Percentiles rank a stretch among this genome's conserved stretches.
Conservation (phyloP, 164 flowering plant species). For the Tetrastigma voinierianum region DNA sequence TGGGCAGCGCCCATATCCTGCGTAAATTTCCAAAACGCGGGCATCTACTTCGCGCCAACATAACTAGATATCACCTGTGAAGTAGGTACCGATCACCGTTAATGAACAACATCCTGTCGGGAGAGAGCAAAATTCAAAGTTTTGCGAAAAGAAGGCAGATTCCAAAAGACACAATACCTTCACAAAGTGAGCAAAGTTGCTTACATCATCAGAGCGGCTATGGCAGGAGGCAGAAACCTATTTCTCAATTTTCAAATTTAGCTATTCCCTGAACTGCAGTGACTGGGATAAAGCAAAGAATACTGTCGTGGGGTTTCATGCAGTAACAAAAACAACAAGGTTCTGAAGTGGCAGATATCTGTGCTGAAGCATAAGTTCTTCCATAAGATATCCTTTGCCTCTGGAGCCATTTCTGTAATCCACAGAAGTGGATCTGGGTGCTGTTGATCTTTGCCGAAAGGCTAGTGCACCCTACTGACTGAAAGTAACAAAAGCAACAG, state of each 20-base stretch:
- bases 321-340: constrained; percentile 52
- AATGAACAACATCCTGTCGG: neutral
- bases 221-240: constrained; percentile 93
- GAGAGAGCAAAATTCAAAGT: neutral
- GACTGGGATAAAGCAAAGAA: constrained; percentile 88
- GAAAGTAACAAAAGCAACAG: constrained; percentile 86
- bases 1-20: too few relatives aligned
- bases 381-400: constrained; percentile 90
- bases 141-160: neutral
- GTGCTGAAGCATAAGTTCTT: constrained; percentile 56
- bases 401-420: constrained; percentile 85
- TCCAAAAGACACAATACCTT: neutral
- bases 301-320: constrained; percentile 56
- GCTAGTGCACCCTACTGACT: constrained; percentile 73
- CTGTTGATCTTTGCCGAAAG: constrained; percentile 80
- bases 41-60: too few relatives aligned
- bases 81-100: too few relatives aligned
- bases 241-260: constrained; percentile 72
- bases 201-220: constrained; percentile 78
- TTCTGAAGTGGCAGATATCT: constrained; percentile 42
- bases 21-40: too few relatives aligned
- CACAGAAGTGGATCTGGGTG: constrained; percentile 72
- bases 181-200: constrained; percentile 10
- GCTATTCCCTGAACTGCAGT: constrained; percentile 94
- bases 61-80: too few relatives aligned